Evolutionary conservation across 2,329 filamentous ascomycete genomes (phyloP).

Genomic region (Fusarium caatingaense): DNA sequence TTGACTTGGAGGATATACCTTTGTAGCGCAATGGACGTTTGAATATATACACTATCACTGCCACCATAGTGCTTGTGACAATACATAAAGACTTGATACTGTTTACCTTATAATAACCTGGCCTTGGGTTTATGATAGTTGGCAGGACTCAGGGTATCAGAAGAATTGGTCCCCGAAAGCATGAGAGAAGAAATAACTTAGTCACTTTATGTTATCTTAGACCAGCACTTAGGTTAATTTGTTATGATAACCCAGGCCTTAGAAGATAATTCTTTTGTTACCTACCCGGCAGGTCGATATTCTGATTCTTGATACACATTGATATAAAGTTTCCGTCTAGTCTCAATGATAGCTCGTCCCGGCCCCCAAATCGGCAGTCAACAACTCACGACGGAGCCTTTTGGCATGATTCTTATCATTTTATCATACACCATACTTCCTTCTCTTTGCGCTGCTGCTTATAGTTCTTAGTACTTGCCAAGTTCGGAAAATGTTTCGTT

Average conservation of each 20-base stretch:
- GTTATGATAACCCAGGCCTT: background rate
- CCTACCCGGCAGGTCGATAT: background rate
- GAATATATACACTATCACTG: background rate
- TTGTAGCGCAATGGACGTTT: conserved; percentile 3
- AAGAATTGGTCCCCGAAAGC: background rate
- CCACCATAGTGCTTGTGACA: background rate
- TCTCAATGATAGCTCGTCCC: background rate
- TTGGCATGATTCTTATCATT: background rate
- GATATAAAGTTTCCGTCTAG: background rate
- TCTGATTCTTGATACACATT: background rate
- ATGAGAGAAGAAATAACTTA: background rate
- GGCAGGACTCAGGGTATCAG: background rate
- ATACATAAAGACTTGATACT: background rate
- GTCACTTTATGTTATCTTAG: background rate
- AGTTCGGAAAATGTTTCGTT: background rate
- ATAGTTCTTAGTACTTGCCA: background rate
- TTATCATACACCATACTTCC: background rate
- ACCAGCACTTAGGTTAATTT: background rate
- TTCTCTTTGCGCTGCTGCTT: background rate
- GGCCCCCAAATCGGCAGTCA: background rate
- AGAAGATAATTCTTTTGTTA: background rate
- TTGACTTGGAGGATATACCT: conserved; percentile 33
- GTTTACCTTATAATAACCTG: background rate
- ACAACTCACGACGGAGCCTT: background rate
- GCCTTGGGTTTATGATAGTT: background rate